Evolutionary conservation across 306 rosid species (phyloP), one percentile per base, ranked within the genome.

Genomic region (Corylus avellana): DNA sequence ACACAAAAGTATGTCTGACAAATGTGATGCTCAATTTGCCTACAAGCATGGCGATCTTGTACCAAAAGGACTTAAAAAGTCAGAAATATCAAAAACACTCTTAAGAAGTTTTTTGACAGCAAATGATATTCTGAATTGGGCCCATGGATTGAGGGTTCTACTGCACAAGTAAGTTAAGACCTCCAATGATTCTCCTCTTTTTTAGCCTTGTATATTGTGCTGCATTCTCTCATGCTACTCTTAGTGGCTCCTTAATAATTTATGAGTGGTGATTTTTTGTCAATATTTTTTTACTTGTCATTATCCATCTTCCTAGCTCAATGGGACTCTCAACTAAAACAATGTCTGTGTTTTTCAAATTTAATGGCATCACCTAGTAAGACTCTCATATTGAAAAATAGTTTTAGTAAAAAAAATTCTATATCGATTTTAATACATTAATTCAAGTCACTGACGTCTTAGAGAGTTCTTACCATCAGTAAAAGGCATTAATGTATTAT

Each of bases 121-220:
- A 64, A 81, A 85, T 27, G 96, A 90, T 93, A 85, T 93, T 75
- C 74, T 18, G 80, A 89, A 83, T 77, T 84, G 90, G 77, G 73
- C 87, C 69, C 18, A 13, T 64, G 39, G 66, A 22, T 84, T 86
- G 72, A 89, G 81, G 81, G 12, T 35, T 77, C 91, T 95, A 79
- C 76, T 95, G 84, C 86, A 85, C 75, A 86, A 81, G 99, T 95
- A 88, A 90, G 98, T 85, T 68, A 63, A 61, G 12, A 25, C 12
- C 58, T 32, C 73, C 56, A 35, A 32, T 51, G 74, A 8, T 75
- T 5, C 75, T 75, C 47, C 35, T 50, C 70, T 51, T 20, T 39
- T 17, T 80, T 8, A 51, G 62, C 32, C 39, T 18, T 57, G 25
- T 80, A 51, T 49, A 51, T 39, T 55, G 49, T 22, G 4, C 55